A percentile compares a stretch with the other conserved stretches of the same genome.
Evolutionary conservation across 768 basidiomycete genomes (phyloP).

Genomic region (Naganishia randhawae): DNA sequence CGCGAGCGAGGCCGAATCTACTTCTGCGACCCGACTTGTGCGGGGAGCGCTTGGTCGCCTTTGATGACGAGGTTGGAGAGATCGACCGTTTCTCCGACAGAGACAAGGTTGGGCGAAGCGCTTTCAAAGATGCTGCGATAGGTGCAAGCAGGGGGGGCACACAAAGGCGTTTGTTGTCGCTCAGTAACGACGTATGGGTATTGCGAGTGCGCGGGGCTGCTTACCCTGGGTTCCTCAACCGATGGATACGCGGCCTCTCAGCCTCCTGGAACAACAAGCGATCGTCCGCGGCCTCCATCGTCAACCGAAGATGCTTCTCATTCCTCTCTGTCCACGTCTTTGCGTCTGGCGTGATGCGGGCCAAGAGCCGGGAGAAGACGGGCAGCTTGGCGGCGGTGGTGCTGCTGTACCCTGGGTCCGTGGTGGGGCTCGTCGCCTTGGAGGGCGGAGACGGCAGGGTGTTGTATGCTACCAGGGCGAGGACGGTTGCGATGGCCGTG

Average conservation of each 20-base stretch:
- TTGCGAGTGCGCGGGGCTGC: slow-evolving; percentile 22
- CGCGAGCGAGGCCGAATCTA: too few species aligned
- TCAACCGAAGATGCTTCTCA: slow-evolving; percentile 51
- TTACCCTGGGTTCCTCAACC: slow-evolving; percentile 50
- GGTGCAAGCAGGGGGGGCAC: background rate
- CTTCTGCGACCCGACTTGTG: slow-evolving; percentile 1
- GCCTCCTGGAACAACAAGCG: slow-evolving; percentile 52
- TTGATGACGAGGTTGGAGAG: slow-evolving; percentile 50
- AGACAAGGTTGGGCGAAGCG: slow-evolving; percentile 48
- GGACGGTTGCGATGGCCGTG: slow-evolving; percentile 41
- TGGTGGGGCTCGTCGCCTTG: slow-evolving; percentile 36
- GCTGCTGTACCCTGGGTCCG: slow-evolving; percentile 33
- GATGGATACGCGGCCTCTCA: slow-evolving; percentile 48
- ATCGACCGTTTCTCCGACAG: slow-evolving; percentile 50
- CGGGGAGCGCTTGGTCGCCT: slow-evolving; percentile 21
- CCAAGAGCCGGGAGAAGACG: slow-evolving; percentile 45
- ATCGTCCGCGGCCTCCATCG: slow-evolving; percentile 48
- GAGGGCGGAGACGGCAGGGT: slow-evolving; percentile 45
- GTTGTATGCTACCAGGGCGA: slow-evolving; percentile 42
- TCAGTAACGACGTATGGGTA: too few species aligned
- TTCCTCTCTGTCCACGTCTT: slow-evolving; percentile 49
- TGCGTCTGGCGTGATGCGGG: slow-evolving; percentile 43
- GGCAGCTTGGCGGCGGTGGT: slow-evolving; percentile 33
- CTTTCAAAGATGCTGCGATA: slow-evolving; percentile 50
- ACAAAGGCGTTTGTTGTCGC: too few species aligned